phyloP scores from a whole-genome alignment of 2,329 filamentous ascomycete genomes.

The Tolypocladium ophioglossoides region DNA sequence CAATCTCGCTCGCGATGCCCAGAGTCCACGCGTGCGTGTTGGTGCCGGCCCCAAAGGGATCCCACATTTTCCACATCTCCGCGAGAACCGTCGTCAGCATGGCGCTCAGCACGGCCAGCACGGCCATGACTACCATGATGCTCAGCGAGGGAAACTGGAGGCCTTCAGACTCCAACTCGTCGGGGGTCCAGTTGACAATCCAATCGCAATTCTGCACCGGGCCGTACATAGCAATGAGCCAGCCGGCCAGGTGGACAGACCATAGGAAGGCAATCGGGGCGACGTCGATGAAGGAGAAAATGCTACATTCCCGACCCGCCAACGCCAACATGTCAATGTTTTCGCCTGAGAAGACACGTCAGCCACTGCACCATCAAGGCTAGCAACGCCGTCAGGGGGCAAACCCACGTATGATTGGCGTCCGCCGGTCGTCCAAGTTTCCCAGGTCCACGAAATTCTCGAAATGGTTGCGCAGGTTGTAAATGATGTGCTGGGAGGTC shows the following conservation, averaged over 20 bases:
- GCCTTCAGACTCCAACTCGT: not conserved
- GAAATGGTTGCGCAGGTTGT: slow-evolving; percentile 15
- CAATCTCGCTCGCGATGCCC: slow-evolving; percentile 16
- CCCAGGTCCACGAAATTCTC: slow-evolving; percentile 13
- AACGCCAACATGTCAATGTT: slow-evolving; percentile 13
- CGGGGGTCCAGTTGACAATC: slow-evolving; percentile 3
- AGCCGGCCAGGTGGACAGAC: slow-evolving; percentile 3
- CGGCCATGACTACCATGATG: slow-evolving; percentile 1
- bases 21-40: slow-evolving; percentile 15
- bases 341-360: slow-evolving; percentile 7
- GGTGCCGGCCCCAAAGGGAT: slow-evolving; percentile 10
- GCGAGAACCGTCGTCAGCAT: slow-evolving; percentile 8
- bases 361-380: not conserved
- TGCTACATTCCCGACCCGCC: slow-evolving; percentile 8
- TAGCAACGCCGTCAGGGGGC: too few species aligned
- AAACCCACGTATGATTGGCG: slow-evolving; percentile 13
- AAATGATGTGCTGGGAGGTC: slow-evolving; percentile 13
- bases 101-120: slow-evolving; percentile 5
- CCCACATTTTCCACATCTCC: slow-evolving; percentile 15
- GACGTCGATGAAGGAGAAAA: slow-evolving; percentile 9
- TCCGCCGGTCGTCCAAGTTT: slow-evolving; percentile 7
- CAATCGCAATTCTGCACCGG: slow-evolving; percentile 10
- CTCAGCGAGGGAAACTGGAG: not conserved
- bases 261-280: slow-evolving; percentile 9
- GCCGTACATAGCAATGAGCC: slow-evolving; percentile 4